Base-by-base conservation (phyloP, 129 eudicot genomes). In the Centaurea solstitialis region DNA sequence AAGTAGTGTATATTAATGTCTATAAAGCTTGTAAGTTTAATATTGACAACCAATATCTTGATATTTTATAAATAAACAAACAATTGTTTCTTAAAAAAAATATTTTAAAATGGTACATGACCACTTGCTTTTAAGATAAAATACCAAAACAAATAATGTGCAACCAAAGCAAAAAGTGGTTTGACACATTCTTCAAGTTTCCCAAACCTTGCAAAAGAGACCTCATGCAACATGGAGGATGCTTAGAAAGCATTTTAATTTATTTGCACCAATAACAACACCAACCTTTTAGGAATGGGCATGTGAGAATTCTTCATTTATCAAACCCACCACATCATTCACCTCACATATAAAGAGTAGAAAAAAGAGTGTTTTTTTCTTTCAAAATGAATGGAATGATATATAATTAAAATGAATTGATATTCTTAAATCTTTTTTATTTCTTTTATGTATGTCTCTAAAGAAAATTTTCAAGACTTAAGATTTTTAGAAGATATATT, bases 221-320 rank as follows among this genome's bases (percentile, higher is more conserved):
- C 7, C 39, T 68, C 72, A 68, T 68, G 72, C 72, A 67, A 67
- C 30, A 33, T 67, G 72, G 72, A 67, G 72, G 72, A 67, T 67
- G 39, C 72, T 67, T 67, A 11, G 38, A 67, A 67, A 67, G 38
- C 13, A 67, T 26, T 67, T 68, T 26, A 28, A 24, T 12, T 6
- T 6, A 0, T 21, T 57, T 57, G 65, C 9, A 57, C 8, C 23
- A 57, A 33, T 33, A 33, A 57, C 65, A 41, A 41, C 47, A 41
- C 47, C 47, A 64, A 24, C 69, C 9, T 64, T 64, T 12, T 13
- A 35, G 72, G 38, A 30, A 68, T 28, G 40, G 35, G 72, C 72
- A 68, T 68, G 72, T 26, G 39, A 68, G 20, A 39, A 68, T 68
- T 68, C 39, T 68, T 68, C 39, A 21, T 68, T 68, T 11, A 68